These are phyloP conservation scores for Penicillium angulare DNA, from an alignment of 495 filamentous ascomycete genomes.

Conservation along the genomic window DNA sequence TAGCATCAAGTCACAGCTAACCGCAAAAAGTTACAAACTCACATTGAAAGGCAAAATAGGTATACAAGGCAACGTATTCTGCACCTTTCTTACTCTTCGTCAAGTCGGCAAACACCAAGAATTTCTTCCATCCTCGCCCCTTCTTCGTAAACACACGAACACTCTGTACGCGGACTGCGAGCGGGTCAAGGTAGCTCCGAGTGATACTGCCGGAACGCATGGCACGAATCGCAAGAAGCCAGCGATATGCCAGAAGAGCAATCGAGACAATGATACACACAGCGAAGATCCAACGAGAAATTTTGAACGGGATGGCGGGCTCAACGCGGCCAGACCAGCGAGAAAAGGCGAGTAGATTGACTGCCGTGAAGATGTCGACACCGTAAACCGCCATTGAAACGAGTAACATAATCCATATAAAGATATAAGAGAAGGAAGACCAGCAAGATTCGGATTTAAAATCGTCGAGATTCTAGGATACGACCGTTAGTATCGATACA, in stretches of 20 bases:
- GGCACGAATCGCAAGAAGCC: slow-evolving; percentile 70
- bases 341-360: slow-evolving; percentile 83
- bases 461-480: slow-evolving; percentile 75
- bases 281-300: slow-evolving; percentile 87
- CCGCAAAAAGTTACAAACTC: slow-evolving; percentile 20
- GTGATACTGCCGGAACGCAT: slow-evolving; percentile 84
- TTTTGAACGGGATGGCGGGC: slow-evolving; percentile 64
- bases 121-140: slow-evolving; percentile 75
- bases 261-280: slow-evolving; percentile 86
- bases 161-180: slow-evolving; percentile 80
- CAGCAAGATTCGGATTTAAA: slow-evolving; percentile 81
- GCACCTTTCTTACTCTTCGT: slow-evolving; percentile 88
- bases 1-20: slow-evolving; percentile 8
- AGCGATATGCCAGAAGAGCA: slow-evolving; percentile 71
- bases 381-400: slow-evolving; percentile 82
- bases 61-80: slow-evolving; percentile 89
- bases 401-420: slow-evolving; percentile 74
- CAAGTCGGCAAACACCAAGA: slow-evolving; percentile 88
- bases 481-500: slow-evolving; percentile 11
- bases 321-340: slow-evolving; percentile 66
- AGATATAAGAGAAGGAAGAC: slow-evolving; percentile 75
- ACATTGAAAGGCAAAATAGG: slow-evolving; percentile 94
- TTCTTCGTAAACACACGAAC: slow-evolving; percentile 60
- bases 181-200: slow-evolving; percentile 82
- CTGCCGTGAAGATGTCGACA: slow-evolving; percentile 87